These are phyloP conservation scores for Ophiostoma triangulosporum DNA, from an alignment of 2,329 filamentous ascomycete species.

Conservation along the genomic window DNA sequence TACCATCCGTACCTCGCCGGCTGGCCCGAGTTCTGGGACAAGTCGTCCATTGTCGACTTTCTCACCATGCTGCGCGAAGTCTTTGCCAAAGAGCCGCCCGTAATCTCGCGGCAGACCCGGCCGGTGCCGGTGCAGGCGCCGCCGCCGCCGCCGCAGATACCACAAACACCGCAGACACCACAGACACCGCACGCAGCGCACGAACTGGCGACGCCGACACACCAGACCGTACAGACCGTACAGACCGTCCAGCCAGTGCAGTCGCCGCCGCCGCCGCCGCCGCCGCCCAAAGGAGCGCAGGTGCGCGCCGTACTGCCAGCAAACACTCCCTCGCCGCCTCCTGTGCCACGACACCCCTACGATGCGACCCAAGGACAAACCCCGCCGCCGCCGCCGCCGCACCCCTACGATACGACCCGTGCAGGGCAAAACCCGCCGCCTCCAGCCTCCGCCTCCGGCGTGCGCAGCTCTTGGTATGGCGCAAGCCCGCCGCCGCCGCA, in stretches of 20 bases:
- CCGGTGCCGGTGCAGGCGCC: slow-evolving; percentile 17
- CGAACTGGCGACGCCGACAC: slow-evolving; percentile 31
- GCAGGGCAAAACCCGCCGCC: background rate
- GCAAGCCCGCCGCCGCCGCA: slow-evolving; percentile 6
- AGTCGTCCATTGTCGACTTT: slow-evolving; percentile 73
- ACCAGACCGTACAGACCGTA: background rate
- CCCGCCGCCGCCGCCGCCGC: slow-evolving; percentile 1
- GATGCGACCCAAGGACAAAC: background rate
- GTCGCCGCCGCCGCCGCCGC: slow-evolving; percentile 24
- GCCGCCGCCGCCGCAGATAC: slow-evolving; percentile 14
- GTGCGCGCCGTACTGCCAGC: slow-evolving; percentile 11
- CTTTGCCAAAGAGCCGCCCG: slow-evolving; percentile 89
- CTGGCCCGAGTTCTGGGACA: slow-evolving; percentile 87
- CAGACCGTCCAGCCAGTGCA: background rate
- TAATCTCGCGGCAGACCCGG: slow-evolving; percentile 60
- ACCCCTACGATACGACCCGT: background rate
- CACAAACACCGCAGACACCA: slow-evolving; percentile 19
- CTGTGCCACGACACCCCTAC: slow-evolving; percentile 11
- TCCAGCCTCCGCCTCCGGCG: background rate
- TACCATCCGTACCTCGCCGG: slow-evolving; percentile 92
- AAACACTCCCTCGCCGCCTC: slow-evolving; percentile 8
- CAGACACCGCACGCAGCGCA: slow-evolving; percentile 60
- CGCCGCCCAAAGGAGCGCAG: slow-evolving; percentile 36
- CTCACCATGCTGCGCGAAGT: slow-evolving; percentile 69
- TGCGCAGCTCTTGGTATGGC: slow-evolving; percentile 10